These are phyloP conservation scores for Acacia confusa DNA, from an alignment of 306 rosid species.

Conservation along the genomic window DNA sequence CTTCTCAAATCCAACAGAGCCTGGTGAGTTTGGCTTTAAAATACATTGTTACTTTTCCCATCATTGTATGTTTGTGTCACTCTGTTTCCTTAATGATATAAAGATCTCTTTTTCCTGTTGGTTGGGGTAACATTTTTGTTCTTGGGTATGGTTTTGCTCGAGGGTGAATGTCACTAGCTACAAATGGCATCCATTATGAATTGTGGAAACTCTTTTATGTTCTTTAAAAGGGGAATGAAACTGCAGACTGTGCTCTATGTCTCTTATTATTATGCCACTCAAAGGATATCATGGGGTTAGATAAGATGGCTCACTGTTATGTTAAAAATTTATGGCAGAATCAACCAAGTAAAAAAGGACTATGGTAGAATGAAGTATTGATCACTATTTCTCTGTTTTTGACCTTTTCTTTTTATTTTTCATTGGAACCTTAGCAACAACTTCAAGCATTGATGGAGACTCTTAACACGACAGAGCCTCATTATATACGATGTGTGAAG, in stretches of 20 bases:
- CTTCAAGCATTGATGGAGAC: constrained; percentile 98
- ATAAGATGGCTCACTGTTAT: neutral
- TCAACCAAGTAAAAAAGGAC: neutral
- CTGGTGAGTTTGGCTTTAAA: neutral
- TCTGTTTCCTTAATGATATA: no score
- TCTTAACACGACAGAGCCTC: constrained; percentile 86
- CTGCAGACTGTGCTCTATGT: neutral
- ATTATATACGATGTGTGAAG: constrained; percentile 95
- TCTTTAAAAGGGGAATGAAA: neutral
- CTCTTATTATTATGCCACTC: neutral
- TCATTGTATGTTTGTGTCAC: no score
- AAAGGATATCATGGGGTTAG: neutral
- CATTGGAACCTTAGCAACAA: constrained; percentile 71
- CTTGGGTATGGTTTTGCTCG: neutral
- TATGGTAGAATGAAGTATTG: constrained; percentile 18
- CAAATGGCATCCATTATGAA: neutral
- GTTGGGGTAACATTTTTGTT: neutral
- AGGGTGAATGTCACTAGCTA: neutral
- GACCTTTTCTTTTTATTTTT: constrained; percentile 13
- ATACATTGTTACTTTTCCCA: neutral
- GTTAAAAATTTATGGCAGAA: constrained; percentile 14
- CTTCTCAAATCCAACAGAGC: neutral
- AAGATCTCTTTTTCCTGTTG: no score
- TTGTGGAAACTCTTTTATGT: neutral
- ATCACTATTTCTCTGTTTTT: constrained; percentile 28